These are phyloP conservation scores for Glonium stellatum DNA, from an alignment of 495 filamentous ascomycete genomes.

Conservation along the genomic window DNA sequence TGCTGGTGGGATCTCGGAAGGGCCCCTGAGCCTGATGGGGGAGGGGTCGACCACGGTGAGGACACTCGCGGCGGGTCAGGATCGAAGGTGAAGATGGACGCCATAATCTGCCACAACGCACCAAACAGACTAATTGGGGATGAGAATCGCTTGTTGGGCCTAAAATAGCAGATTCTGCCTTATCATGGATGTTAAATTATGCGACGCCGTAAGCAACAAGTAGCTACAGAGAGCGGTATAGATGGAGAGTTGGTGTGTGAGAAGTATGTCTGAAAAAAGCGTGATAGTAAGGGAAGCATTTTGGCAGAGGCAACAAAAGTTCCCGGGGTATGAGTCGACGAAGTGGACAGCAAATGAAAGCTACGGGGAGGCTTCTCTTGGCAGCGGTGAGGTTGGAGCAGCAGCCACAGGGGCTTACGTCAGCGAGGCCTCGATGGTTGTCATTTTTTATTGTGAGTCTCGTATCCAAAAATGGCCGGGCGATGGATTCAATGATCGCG, in stretches of 20 bases:
- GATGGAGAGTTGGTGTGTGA: conserved; percentile 45
- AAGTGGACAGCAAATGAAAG: neutral
- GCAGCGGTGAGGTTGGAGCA: neutral
- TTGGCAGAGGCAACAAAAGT: conserved; percentile 12
- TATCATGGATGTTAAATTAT: neutral
- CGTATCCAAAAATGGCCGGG: neutral
- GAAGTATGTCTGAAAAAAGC: conserved; percentile 44
- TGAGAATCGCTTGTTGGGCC: neutral
- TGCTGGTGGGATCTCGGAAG: conserved; percentile 11
- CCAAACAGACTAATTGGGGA: neutral
- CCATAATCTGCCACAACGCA: conserved; percentile 49
- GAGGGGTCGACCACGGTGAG: conserved; percentile 73
- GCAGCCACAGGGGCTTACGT: neutral
- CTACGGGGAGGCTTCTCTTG: neutral
- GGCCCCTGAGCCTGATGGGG: conserved; percentile 20
- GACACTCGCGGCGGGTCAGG: conserved; percentile 78
- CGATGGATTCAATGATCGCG: neutral
- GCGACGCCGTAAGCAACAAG: conserved; percentile 21
- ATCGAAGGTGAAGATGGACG: conserved; percentile 92
- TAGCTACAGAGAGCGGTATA: conserved; percentile 28
- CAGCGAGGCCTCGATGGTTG: neutral
- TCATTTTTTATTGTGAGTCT: neutral
- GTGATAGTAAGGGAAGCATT: conserved; percentile 56
- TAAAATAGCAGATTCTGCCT: neutral
- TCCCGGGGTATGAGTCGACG: neutral